These are phyloP conservation scores for Volvox africanus DNA, from an alignment of 139 green algal genomes.

Conservation along the genomic window DNA sequence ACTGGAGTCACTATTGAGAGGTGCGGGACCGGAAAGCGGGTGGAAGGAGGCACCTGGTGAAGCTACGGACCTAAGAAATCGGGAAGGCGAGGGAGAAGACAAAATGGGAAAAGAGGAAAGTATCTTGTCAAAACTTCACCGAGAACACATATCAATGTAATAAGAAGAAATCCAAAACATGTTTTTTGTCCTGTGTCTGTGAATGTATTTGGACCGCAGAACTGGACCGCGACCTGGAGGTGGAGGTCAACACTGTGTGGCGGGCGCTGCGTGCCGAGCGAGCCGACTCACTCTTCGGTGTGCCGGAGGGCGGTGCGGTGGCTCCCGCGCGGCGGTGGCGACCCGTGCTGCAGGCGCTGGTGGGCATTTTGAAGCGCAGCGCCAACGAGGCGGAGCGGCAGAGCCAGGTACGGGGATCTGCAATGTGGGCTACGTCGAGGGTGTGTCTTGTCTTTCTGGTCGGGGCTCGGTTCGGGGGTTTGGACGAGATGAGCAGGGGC, in stretches of 20 bases:
- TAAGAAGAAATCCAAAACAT: no score
- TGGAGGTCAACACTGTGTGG: conserved; percentile 48
- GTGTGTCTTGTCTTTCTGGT: no score
- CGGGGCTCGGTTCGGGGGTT: no score
- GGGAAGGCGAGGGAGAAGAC: no score
- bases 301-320: conserved; percentile 21
- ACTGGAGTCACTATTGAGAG: conserved; percentile 46
- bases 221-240: conserved; percentile 55
- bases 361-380: conserved; percentile 32
- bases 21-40: neutral
- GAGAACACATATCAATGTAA: no score
- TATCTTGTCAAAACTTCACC: no score
- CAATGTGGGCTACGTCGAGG: no score
- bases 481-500: no score
- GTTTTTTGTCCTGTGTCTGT: no score
- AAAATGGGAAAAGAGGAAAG: no score
- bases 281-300: conserved; percentile 46
- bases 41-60: neutral
- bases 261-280: conserved; percentile 43
- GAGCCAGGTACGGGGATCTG: neutral
- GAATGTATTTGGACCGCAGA: conserved; percentile 14
- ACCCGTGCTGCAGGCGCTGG: conserved; percentile 41
- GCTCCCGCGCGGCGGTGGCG: conserved; percentile 38
- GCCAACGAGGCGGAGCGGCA: conserved; percentile 40
- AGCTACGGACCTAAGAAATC: no score